phyloP scores from a whole-genome alignment of 2,329 filamentous ascomycete genomes.

The Gaeumannomyces tritici region DNA sequence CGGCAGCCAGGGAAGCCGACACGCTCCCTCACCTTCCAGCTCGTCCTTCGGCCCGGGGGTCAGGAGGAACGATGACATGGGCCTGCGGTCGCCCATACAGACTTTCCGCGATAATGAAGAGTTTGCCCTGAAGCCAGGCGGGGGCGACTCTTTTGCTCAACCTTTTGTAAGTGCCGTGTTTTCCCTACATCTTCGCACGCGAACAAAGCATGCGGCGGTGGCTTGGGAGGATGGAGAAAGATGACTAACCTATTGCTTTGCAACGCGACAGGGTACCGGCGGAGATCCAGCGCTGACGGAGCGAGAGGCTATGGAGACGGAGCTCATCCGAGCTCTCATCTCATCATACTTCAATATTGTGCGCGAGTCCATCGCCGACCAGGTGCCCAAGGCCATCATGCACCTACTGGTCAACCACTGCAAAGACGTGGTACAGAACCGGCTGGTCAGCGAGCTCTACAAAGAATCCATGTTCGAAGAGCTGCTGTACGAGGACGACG shows the following conservation, averaged over 20 bases:
- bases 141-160: slow-evolving; percentile 35
- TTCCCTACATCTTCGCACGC: neutral
- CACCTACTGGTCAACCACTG: slow-evolving; percentile 96
- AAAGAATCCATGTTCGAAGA: slow-evolving; percentile 86
- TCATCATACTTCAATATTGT: slow-evolving; percentile 99
- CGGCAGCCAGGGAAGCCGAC: slow-evolving; percentile 39
- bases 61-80: slow-evolving; percentile 55
- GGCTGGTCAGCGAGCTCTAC: slow-evolving; percentile 91
- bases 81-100: slow-evolving; percentile 39
- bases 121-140: neutral
- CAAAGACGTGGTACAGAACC: slow-evolving; percentile 96
- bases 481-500: slow-evolving; percentile 93
- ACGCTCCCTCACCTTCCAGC: slow-evolving; percentile 71
- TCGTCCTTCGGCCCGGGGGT: slow-evolving; percentile 78
- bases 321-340: slow-evolving; percentile 91
- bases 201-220: neutral
- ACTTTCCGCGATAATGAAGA: slow-evolving; percentile 12
- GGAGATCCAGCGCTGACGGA: slow-evolving; percentile 86
- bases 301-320: slow-evolving; percentile 92
- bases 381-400: slow-evolving; percentile 98
- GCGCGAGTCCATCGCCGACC: slow-evolving; percentile 94
- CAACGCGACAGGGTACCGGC: slow-evolving; percentile 35
- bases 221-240: too few species aligned
- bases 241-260: neutral
- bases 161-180: slow-evolving; percentile 45